Percentiles rank a stretch among this genome's conserved stretches.
phyloP scores from a whole-genome alignment of 2,329 filamentous ascomycete genomes.

The Apiospora pterosperma region DNA sequence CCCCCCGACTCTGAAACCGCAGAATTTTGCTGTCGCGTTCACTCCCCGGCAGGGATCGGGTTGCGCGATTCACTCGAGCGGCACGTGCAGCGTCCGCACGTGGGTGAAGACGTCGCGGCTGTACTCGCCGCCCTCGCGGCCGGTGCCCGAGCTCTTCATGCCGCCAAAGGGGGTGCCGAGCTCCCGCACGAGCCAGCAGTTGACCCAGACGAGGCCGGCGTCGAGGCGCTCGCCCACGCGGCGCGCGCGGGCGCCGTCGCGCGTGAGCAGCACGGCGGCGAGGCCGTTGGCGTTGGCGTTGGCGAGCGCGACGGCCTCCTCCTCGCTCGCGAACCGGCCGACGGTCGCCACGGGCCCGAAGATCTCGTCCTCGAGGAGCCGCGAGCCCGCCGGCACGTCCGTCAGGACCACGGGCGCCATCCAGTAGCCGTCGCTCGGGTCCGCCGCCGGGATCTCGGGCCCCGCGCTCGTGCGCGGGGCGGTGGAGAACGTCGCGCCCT shows the following conservation, averaged over 20 bases:
- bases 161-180: slow-evolving; percentile 31
- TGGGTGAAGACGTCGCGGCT: slow-evolving; percentile 30
- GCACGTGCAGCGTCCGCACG: slow-evolving; percentile 26
- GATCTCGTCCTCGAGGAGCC: slow-evolving; percentile 34
- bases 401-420: slow-evolving; percentile 25
- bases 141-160: slow-evolving; percentile 30
- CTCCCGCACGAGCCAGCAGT: slow-evolving; percentile 30
- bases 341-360: slow-evolving; percentile 41
- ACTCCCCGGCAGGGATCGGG: not conserved
- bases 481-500: slow-evolving; percentile 18
- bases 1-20: too few species aligned
- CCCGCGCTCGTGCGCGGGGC: slow-evolving; percentile 9
- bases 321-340: slow-evolving; percentile 29
- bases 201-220: slow-evolving; percentile 30
- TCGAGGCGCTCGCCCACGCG: slow-evolving; percentile 28
- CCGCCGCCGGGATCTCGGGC: slow-evolving; percentile 11
- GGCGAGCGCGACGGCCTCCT: slow-evolving; percentile 22
- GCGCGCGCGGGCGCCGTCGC: slow-evolving; percentile 24
- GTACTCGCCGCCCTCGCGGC: slow-evolving; percentile 28
- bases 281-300: slow-evolving; percentile 28
- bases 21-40: not conserved
- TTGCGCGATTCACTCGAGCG: not conserved
- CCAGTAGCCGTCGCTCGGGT: slow-evolving; percentile 21
- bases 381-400: slow-evolving; percentile 18
- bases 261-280: slow-evolving; percentile 26